Evolutionary conservation across 305 asterid species (phyloP).

Genomic region (Petunia hybrid): DNA sequence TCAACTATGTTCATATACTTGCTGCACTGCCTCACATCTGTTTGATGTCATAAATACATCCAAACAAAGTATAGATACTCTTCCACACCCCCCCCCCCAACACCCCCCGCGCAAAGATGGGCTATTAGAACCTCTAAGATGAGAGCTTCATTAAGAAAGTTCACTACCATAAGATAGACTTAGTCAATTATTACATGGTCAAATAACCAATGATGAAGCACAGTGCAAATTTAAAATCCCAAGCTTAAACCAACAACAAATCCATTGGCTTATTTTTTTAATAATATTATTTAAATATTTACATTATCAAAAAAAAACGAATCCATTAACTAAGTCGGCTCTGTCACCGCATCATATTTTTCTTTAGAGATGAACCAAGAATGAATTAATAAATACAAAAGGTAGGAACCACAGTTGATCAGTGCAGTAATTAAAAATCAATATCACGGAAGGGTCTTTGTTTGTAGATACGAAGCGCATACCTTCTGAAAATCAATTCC

Average conservation of each 20-base stretch:
- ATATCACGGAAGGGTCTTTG: constrained; percentile 22
- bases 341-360: constrained; percentile 10
- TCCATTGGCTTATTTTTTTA: too few relatives aligned
- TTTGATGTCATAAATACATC: neutral
- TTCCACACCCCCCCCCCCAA: too few relatives aligned
- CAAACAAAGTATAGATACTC: neutral
- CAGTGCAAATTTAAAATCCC: neutral
- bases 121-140: neutral
- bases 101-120: neutral
- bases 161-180: neutral
- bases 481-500: constrained; percentile 99
- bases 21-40: neutral
- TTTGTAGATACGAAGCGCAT: constrained; percentile 35
- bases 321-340: neutral
- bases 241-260: too few relatives aligned
- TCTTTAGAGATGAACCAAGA: neutral
- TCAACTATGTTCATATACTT: neutral
- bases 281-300: too few relatives aligned
- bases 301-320: too few relatives aligned
- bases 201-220: constrained; percentile 5
- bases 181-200: neutral
- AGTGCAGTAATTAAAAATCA: constrained; percentile 9
- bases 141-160: neutral
- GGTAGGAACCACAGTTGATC: neutral
- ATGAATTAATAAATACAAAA: neutral